phyloP scores from a whole-genome alignment of 75 land plant genomes.

The Sequoia sempervirens region DNA sequence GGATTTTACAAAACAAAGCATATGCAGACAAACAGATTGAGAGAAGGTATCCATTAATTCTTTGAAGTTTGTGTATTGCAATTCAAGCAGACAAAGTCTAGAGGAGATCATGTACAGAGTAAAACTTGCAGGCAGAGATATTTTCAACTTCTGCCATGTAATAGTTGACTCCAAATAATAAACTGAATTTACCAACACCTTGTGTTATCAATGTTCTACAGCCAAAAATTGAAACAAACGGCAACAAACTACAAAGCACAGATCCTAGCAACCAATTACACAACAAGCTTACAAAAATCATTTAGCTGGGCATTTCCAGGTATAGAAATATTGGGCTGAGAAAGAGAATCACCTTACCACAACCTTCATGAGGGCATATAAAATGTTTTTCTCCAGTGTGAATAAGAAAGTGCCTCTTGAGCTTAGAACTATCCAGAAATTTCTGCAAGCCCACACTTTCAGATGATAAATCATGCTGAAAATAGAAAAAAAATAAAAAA shows the following conservation, averaged over 20 bases:
- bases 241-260: neutral
- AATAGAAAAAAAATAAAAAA: neutral
- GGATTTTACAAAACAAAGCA: no score
- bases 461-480: neutral
- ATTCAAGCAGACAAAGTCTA: no score
- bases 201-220: neutral
- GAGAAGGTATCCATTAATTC: no score
- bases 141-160: neutral
- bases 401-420: constrained; percentile 87
- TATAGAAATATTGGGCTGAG: neutral
- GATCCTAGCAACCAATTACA: neutral
- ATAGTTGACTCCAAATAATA: neutral
- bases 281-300: neutral
- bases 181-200: neutral
- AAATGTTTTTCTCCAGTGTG: constrained; percentile 93
- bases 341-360: constrained; percentile 78
- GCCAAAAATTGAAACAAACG: neutral
- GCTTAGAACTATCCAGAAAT: constrained; percentile 95
- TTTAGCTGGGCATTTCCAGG: neutral
- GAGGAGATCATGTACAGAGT: no score
- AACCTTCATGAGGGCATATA: constrained; percentile 89
- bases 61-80: no score
- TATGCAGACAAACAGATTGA: no score
- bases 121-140: no score
- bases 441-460: constrained; percentile 48